Evolutionary conservation across 75 land plant genomes (phyloP), one percentile per base, ranked within the genome.

Genomic region (Pinus taeda): DNA sequence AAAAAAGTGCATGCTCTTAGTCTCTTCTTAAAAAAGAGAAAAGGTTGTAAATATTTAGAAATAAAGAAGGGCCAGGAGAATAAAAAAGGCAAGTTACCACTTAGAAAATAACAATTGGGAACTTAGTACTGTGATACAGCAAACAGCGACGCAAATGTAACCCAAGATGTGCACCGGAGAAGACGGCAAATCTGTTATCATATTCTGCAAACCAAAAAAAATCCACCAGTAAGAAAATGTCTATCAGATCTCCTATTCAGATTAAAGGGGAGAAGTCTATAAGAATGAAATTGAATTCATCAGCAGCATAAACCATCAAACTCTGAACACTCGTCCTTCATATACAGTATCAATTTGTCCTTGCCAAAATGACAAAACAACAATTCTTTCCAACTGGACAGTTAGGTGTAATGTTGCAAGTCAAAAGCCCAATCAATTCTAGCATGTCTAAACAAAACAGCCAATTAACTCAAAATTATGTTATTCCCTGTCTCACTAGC

Each of bases 121-220:
- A n/a, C 71, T 69, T 4, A 69, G 71, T 14, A 69, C 53, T 69
- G 71, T 69, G 20, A 69, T 39, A 69, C 71, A 69, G 71, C 71
- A 69, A 30, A 69, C 21, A n/a, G 71, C 71, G n/a, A 69, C 42
- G 39, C 71, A 69, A 69, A 69, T 69, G 71, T 39, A 20, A 39
- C 49, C 71, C 71, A 69, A n/a, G 8, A 69, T 39, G 3, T 69
- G 53, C 36, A 69, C 71, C n/a, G 8, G 53, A 21, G 71, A 37
- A 69, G 71, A 69, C 1, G 71, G 49, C n/a, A 45, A 39, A 69
- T 69, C 71, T 6, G 17, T 69, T n/a, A 39, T 69, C 71, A 69
- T 69, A 42, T 69, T 69, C 71, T 69, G 71, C 71, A 2, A 69
- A 69, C 3, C 12, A 39, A 69, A 42, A 39, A 69, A 0, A 69